phyloP scores from a whole-genome alignment of 495 filamentous ascomycete genomes.

The Bombardia bombarda region DNA sequence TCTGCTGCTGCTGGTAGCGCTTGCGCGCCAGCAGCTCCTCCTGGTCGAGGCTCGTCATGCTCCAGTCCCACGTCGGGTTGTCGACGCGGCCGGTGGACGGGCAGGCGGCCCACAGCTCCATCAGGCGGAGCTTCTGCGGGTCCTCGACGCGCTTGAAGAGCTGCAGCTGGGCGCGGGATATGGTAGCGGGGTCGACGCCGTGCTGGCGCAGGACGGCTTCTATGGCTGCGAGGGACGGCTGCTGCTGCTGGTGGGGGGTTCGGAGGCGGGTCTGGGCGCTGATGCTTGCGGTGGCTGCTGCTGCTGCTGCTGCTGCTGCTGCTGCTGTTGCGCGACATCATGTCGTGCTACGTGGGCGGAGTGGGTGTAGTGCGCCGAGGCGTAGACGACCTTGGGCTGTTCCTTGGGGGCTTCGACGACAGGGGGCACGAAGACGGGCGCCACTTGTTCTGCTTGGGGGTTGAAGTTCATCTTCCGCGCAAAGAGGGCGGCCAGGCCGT shows the following conservation, averaged over 20 bases:
- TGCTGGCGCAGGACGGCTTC: conserved; percentile 34
- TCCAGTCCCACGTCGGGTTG: conserved; percentile 36
- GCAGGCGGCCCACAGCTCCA: conserved; percentile 61
- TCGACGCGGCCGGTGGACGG: conserved; percentile 34
- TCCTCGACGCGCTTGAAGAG: conserved; percentile 54
- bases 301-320: conserved; percentile 1
- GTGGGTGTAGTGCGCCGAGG: conserved; percentile 71
- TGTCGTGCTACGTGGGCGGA: conserved; percentile 47
- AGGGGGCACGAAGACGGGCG: conserved; percentile 23
- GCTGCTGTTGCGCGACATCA: too few species aligned
- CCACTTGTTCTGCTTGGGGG: too few species aligned
- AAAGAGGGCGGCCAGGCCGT: conserved; percentile 63
- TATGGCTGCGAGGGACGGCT: conserved; percentile 29
- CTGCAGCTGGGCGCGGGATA: conserved; percentile 50
- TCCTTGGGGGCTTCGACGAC: conserved; percentile 18
- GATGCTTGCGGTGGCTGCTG: conserved; percentile 9
- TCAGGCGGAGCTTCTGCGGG: conserved; percentile 49
- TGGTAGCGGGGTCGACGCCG: conserved; percentile 44
- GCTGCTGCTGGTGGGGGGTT: conserved; percentile 38
- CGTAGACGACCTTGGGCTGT: conserved; percentile 46
- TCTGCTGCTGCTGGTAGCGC: conserved; percentile 42
- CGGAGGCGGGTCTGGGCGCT: conserved; percentile 35
- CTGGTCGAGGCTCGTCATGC: conserved; percentile 40
- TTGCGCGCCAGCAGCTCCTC: conserved; percentile 42
- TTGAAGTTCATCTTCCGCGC: conserved; percentile 54